phyloP scores from a whole-genome alignment of 208 protist species.

The Leishmania guyanensis region DNA sequence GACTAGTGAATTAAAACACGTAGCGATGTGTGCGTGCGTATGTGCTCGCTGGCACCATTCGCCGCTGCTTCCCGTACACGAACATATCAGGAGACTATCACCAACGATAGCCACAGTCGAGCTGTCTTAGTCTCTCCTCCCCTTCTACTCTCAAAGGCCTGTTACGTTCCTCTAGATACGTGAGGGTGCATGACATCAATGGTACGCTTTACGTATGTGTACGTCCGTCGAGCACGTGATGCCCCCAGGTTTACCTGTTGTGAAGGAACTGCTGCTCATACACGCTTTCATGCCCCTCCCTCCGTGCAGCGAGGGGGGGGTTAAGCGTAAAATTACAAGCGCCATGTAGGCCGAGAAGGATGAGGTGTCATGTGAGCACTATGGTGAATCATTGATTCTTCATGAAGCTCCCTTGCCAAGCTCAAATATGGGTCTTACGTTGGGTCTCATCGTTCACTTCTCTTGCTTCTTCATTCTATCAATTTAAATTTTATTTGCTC shows the following conservation, averaged over 20 bases:
- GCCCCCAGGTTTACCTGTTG: not conserved
- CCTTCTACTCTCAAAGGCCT: too few relatives aligned
- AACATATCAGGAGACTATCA: too few relatives aligned
- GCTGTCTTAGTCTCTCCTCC: not conserved
- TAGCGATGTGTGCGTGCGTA: not conserved
- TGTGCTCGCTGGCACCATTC: not conserved
- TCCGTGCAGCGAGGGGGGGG: not conserved
- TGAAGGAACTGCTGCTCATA: not conserved
- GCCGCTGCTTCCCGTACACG: not conserved
- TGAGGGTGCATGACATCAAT: not conserved
- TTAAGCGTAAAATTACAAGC: not conserved
- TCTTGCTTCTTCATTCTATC: slow-evolving; percentile 7
- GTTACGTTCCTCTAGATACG: not conserved
- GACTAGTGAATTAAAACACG: too few relatives aligned
- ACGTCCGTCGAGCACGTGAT: not conserved
- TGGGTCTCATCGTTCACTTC: not conserved
- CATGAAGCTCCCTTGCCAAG: not conserved
- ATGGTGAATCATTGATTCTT: not conserved
- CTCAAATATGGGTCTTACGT: not conserved
- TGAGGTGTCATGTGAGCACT: not conserved
- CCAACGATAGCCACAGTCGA: not conserved
- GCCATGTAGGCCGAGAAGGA: not conserved
- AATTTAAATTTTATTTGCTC: not conserved
- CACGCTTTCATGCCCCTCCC: not conserved
- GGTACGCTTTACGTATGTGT: not conserved